These are phyloP conservation scores for Russula sp. DNA, from an alignment of 768 basidiomycete species.

Conservation along the genomic window DNA sequence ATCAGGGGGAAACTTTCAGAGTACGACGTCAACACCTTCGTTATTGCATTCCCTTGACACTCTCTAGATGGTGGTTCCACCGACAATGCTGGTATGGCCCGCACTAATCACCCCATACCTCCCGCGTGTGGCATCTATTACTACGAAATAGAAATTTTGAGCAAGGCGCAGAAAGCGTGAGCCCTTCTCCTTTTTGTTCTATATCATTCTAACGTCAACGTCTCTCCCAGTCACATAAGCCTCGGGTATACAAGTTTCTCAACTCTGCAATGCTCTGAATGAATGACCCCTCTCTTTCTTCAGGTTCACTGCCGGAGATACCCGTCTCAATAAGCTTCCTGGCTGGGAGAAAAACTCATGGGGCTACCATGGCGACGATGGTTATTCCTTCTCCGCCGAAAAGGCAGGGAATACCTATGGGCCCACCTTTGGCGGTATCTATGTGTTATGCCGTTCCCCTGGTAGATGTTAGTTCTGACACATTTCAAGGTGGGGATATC, in stretches of 20 bases:
- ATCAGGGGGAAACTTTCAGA: constrained; percentile 11
- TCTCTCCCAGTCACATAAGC: constrained; percentile 56
- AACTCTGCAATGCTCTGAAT: background rate
- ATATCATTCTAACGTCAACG: constrained; percentile 19
- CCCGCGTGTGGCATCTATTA: constrained; percentile 89
- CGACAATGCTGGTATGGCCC: constrained; percentile 60
- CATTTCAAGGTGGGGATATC: constrained; percentile 63
- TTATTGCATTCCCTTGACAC: constrained; percentile 1
- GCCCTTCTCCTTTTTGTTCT: constrained; percentile 24
- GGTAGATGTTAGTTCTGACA: constrained; percentile 14
- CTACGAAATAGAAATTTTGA: constrained; percentile 81
- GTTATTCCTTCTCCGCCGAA: constrained; percentile 66
- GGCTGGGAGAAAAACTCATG: constrained; percentile 83
- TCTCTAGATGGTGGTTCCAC: constrained; percentile 13
- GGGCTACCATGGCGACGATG: constrained; percentile 93
- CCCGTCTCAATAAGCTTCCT: constrained; percentile 67
- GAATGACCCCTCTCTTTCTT: background rate
- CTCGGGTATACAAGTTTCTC: constrained; percentile 52
- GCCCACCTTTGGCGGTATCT: constrained; percentile 72
- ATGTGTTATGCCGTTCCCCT: background rate
- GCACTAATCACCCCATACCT: constrained; percentile 72
- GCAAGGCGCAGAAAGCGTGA: constrained; percentile 77
- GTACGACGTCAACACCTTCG: constrained; percentile 10
- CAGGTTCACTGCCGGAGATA: constrained; percentile 61
- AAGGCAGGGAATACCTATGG: constrained; percentile 68